phyloP scores from a whole-genome alignment of 2,329 filamentous ascomycete species.

The Ophiostoma sp. region DNA sequence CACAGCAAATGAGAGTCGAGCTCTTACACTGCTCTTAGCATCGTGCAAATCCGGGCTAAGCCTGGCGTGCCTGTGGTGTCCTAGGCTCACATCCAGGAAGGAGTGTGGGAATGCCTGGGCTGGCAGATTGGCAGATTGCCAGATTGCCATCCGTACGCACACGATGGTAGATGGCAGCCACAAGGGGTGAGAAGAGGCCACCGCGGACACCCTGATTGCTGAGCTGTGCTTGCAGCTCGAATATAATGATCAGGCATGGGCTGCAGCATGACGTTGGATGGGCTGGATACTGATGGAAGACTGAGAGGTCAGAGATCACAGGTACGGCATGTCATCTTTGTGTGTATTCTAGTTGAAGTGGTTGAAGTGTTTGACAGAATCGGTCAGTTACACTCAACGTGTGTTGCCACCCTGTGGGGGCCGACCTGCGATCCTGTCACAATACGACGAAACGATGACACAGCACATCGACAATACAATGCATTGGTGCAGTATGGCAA shows the following conservation, averaged over 20 bases:
- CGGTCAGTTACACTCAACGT: not conserved
- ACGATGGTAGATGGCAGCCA: not conserved
- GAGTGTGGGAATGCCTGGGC: too few relatives aligned
- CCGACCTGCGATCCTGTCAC: not conserved
- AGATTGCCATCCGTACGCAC: not conserved
- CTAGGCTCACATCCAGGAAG: too few relatives aligned
- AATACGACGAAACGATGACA: not conserved
- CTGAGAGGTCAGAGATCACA: not conserved
- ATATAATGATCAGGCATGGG: not conserved
- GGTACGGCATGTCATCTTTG: not conserved
- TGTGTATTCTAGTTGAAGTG: too few relatives aligned
- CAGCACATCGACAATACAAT: too few relatives aligned
- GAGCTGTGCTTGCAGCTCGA: not conserved
- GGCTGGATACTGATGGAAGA: not conserved
- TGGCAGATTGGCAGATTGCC: too few relatives aligned
- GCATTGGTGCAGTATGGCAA: not conserved
- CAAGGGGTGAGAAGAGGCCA: not conserved
- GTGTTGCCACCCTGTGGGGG: not conserved
- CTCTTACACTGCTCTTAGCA: slow-evolving; percentile 17
- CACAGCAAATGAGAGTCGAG: slow-evolving; percentile 18
- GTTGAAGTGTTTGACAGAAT: not conserved
- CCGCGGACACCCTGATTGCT: not conserved
- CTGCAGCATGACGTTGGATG: not conserved
- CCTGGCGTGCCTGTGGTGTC: not conserved
- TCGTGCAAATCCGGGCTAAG: not conserved